phyloP scores from a whole-genome alignment of 768 basidiomycete genomes.

The Lentinula lateritia region DNA sequence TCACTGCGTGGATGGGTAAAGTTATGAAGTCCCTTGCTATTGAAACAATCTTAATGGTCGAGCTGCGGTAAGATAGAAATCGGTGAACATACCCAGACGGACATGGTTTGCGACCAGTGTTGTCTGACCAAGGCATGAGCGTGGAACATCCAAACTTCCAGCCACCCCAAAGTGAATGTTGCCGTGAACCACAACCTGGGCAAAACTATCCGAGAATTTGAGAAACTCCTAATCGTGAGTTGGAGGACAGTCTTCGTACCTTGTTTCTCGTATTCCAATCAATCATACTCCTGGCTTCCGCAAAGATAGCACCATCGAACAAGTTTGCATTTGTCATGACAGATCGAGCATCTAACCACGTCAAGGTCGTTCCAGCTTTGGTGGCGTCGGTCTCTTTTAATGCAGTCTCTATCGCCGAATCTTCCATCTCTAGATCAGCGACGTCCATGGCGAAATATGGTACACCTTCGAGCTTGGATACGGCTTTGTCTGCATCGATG shows the following conservation, averaged over 20 bases:
- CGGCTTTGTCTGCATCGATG: constrained; percentile 44
- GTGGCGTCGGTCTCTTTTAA: constrained; percentile 30
- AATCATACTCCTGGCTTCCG: constrained; percentile 71
- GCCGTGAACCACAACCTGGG: constrained; percentile 75
- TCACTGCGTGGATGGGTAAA: constrained; percentile 80
- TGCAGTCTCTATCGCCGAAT: constrained; percentile 36
- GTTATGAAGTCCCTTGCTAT: constrained; percentile 82
- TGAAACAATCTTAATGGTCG: background rate
- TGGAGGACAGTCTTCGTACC: constrained; percentile 29
- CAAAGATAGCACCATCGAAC: constrained; percentile 73
- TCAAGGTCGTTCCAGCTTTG: constrained; percentile 33
- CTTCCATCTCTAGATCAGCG: constrained; percentile 35
- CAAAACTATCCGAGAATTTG: constrained; percentile 60
- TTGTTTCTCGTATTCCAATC: constrained; percentile 95
- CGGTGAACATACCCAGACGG: constrained; percentile 52
- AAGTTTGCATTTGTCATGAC: constrained; percentile 50
- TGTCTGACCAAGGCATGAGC: constrained; percentile 70
- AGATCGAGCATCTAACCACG: constrained; percentile 64
- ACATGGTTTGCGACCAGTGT: constrained; percentile 59
- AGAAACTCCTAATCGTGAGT: background rate
- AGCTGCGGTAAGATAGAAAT: background rate
- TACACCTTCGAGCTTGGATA: constrained; percentile 66
- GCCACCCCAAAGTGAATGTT: constrained; percentile 88
- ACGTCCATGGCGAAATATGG: constrained; percentile 86
- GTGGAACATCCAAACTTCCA: constrained; percentile 89